These are phyloP conservation scores for Botrytis porri DNA, from an alignment of 2,329 filamentous ascomycete genomes.

Conservation along the genomic window DNA sequence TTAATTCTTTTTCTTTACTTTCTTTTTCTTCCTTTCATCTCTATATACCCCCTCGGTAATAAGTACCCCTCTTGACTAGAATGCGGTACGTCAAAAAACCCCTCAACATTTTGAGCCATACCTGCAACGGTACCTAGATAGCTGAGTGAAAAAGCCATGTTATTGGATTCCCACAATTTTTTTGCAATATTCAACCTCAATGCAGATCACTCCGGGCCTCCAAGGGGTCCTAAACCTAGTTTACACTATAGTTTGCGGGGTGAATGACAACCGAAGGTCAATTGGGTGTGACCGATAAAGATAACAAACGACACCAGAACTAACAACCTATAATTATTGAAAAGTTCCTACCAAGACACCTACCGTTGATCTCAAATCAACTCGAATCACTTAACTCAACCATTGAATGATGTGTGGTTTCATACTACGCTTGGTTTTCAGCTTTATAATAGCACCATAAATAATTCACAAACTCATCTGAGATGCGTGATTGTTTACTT, in stretches of 20 bases:
- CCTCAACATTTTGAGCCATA: neutral
- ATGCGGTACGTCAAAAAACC: neutral
- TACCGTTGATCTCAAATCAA: neutral
- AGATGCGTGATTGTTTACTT: neutral
- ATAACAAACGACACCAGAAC: neutral
- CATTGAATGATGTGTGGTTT: neutral
- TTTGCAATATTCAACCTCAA: neutral
- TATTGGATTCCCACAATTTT: neutral
- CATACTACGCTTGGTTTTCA: neutral
- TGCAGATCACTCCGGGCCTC: neutral
- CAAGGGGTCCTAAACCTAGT: neutral
- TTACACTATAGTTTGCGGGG: neutral
- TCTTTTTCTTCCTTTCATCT: neutral
- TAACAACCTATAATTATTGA: neutral
- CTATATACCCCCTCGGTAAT: neutral
- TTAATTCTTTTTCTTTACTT: neutral
- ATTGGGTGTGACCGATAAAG: neutral
- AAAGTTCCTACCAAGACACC: neutral
- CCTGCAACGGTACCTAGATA: neutral
- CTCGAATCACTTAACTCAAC: neutral
- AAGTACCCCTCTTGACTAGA: neutral
- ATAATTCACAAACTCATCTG: neutral
- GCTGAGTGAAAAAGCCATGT: neutral
- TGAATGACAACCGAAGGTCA: neutral
- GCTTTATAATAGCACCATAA: neutral